Evolutionary conservation across 345 rosid genomes (phyloP).

Genomic region (Populus pruinosa): DNA sequence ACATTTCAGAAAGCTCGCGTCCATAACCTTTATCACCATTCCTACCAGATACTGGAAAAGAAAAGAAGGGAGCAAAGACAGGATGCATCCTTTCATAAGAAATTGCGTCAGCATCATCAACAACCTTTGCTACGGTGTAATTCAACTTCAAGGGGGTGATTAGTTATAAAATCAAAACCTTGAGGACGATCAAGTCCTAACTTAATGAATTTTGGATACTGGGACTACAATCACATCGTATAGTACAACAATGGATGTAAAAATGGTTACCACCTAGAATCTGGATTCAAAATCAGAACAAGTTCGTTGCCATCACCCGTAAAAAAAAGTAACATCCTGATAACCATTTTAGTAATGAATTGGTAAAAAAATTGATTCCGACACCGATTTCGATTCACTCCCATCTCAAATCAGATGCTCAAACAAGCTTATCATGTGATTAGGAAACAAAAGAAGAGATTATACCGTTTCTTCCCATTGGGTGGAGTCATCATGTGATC

Average conservation of each 20-base stretch:
- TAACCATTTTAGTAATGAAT: too few relatives aligned
- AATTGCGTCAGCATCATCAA: too few relatives aligned
- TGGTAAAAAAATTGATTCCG: too few relatives aligned
- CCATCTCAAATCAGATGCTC: conserved; percentile 6
- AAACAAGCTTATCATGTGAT: background rate
- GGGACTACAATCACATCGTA: background rate
- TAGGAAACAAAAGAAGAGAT: conserved; percentile 6
- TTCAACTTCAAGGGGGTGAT: background rate
- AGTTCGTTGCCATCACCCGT: background rate
- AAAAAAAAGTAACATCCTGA: background rate
- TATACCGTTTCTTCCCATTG: conserved; percentile 96
- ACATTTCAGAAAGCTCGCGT: background rate
- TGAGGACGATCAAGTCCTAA: background rate
- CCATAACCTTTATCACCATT: background rate
- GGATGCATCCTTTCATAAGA: background rate
- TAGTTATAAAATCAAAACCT: background rate
- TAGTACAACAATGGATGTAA: background rate
- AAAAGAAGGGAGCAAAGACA: background rate
- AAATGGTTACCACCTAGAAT: background rate
- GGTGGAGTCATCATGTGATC: conserved; percentile 65
- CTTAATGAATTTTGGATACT: too few relatives aligned
- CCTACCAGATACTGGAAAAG: background rate
- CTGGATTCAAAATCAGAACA: background rate
- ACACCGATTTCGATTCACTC: background rate
- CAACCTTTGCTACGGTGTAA: background rate